Evolutionary conservation across 306 rosid species (phyloP), one percentile per base, ranked within the genome.

Genomic region (Quercus rubra): DNA sequence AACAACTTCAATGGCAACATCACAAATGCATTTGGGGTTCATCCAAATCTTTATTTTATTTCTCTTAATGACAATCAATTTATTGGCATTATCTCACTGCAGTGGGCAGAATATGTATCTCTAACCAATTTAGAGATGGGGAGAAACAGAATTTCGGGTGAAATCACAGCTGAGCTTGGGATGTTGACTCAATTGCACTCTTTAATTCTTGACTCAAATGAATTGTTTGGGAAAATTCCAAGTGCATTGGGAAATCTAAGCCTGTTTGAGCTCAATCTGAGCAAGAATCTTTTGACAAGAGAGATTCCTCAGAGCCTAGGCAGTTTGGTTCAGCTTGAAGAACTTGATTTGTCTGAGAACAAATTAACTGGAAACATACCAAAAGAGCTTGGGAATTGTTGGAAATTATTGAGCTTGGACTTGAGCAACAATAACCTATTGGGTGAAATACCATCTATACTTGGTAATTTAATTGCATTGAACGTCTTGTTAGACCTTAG

Each of bases 1-100:
- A 92, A 92, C 67, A 78, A 76, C 19, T 75, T 92, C 84, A 83
- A 70, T 0, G 96, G 88, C 59, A 88, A 86, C 76, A 91, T 92
- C 67, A 88, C 94, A 68, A 82, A 87, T 54, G 89, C 76, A 27
- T 74, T 77, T 75, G 86, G 87, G 31, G 57, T 85, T 69, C 61
- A 78, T 46, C 86, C 86, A 7, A 18, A 3, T 51, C 86, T 83
- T 54, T 54, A 79, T 0, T 30, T 35, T 20, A 51, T 83, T 76
- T 49, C 77, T 43, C 74, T 88, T 13, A 58, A 70, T 4, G 64
- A 64, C 76, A 92, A 6, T 38, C 43, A 38, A 38, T 38, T 38
- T 38, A 38, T 38, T 38, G 9, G 43, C 43, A 38, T 6, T 74
- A 77, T 92, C 41, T 87, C 97, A 13, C 70, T 88, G 1, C 0